These are phyloP conservation scores for Coniochaeta prunicola DNA, from an alignment of 2,329 filamentous ascomycete species.

Conservation along the genomic window DNA sequence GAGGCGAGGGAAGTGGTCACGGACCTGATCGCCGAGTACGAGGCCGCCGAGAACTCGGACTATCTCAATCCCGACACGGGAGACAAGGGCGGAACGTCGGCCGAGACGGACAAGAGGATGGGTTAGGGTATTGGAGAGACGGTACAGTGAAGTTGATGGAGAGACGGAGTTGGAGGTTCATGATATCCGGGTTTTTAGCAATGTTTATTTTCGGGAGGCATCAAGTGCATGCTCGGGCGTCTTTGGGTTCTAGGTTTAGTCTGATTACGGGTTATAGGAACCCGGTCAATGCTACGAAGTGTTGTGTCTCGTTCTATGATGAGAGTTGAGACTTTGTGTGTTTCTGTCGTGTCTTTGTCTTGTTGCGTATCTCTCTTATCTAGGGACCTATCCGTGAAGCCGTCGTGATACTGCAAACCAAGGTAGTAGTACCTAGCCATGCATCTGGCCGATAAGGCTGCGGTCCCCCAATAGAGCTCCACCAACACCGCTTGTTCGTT, in stretches of 20 bases:
- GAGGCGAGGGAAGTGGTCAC: conserved; percentile 86
- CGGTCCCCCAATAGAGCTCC: neutral
- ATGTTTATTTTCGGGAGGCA: neutral
- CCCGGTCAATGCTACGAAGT: neutral
- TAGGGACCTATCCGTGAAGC: too few relatives aligned
- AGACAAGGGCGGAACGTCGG: conserved; percentile 39
- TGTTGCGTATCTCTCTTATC: too few relatives aligned
- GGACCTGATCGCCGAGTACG: conserved; percentile 89
- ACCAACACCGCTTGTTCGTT: neutral
- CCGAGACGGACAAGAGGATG: conserved; percentile 45
- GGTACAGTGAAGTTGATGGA: neutral
- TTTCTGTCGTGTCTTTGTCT: too few relatives aligned
- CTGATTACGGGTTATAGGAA: neutral
- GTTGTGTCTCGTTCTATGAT: neutral
- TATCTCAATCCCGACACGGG: conserved; percentile 73
- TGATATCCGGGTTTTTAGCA: conserved; percentile 1
- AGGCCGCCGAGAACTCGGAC: conserved; percentile 84
- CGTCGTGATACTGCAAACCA: neutral
- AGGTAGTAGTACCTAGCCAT: too few relatives aligned
- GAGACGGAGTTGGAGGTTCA: neutral
- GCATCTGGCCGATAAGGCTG: neutral
- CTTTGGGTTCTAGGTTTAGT: neutral
- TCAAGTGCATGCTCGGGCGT: neutral
- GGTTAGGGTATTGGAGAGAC: conserved; percentile 17
- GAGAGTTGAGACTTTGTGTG: neutral